Evolutionary conservation across 2,329 filamentous ascomycete species (phyloP).

Genomic region (Niveomyces coronatus): DNA sequence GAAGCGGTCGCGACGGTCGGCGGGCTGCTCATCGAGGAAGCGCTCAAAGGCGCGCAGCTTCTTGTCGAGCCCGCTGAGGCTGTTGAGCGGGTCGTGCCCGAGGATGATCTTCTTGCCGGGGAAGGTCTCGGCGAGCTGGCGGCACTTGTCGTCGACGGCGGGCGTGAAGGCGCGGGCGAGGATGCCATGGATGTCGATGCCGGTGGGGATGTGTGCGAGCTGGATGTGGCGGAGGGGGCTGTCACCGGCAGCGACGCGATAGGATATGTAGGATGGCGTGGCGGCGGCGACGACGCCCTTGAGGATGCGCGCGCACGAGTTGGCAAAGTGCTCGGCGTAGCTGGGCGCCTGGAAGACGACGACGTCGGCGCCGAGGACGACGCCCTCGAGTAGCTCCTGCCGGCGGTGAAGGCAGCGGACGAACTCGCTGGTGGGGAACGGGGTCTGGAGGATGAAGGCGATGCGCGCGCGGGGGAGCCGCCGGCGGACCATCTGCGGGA

Average conservation of each 20-base stretch:
- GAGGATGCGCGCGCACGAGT: conserved; percentile 82
- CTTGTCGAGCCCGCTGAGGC: conserved; percentile 82
- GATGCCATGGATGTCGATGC: conserved; percentile 74
- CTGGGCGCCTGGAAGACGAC: conserved; percentile 93
- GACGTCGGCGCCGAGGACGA: conserved; percentile 84
- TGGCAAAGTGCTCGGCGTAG: conserved; percentile 89
- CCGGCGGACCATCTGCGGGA: conserved; percentile 81
- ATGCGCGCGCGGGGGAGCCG: conserved; percentile 83
- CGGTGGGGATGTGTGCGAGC: conserved; percentile 91
- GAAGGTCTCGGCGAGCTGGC: conserved; percentile 65
- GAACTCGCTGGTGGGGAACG: conserved; percentile 94
- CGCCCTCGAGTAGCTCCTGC: conserved; percentile 82
- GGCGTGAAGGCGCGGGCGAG: conserved; percentile 63
- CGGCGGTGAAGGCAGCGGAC: conserved; percentile 77
- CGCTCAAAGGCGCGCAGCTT: conserved; percentile 91
- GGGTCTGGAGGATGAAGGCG: conserved; percentile 86
- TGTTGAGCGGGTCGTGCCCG: conserved; percentile 86
- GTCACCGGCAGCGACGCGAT: too few species aligned
- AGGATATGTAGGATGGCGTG: conserved; percentile 58
- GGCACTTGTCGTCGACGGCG: conserved; percentile 59
- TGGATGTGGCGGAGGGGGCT: conserved; percentile 80
- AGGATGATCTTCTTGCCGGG: conserved; percentile 91
- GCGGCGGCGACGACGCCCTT: conserved; percentile 77
- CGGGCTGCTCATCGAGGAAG: conserved; percentile 80
- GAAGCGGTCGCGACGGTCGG: conserved; percentile 85